Base-by-base conservation (phyloP, 805 yeast genomes). In the Schwanniomyces yamadae region DNA sequence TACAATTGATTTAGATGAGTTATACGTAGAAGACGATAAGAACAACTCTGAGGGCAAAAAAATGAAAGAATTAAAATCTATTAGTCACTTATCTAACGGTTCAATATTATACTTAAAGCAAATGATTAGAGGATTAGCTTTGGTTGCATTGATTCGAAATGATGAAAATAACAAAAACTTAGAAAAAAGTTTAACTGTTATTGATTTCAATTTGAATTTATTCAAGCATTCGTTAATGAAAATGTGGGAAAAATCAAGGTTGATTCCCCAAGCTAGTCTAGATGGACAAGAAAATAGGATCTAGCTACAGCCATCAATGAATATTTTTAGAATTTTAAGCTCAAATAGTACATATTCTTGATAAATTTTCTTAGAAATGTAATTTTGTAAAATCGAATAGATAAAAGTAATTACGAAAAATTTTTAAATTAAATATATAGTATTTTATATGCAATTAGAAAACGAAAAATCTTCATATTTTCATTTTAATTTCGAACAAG, bases 41-140 rank as follows among this genome's bases (percentile, higher is more conserved):
- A 27, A 38, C 12, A 35, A 23, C 22, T 32, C 35, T n/a, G 40
- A 33, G 3, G 25, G 35, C 2, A 60, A 63, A 32, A 44, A 36
- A 4, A 29, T 34, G 13, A 59, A 63, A 30, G 78, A 70, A 40
- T 59, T 81, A 36, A 78, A 78, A 54, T 83, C 93, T 36, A 76
- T 82, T 4, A 83, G 95, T 13, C 78, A 74, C 40, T 69, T 93
- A 35, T 84, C 84, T 32, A 88, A 86, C 56, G 97, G 96, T 0
- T 75, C 85, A n/a, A 76, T 84, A 19, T 66, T 91, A 23, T 88
- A 89, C 48, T 69, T 93, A 53, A 82, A 85, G 44, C 95, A 88
- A 54, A 88, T 93, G 96, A 84, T 91, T 36, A 77, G 95, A 44
- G 96, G 96, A 1, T 67, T 91, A 44, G 95, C 97, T 3, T 68